Evolutionary conservation across 2,329 filamentous ascomycete species (phyloP), one percentile per base, ranked within the genome.

Genomic region (Colletotrichum incanum): DNA sequence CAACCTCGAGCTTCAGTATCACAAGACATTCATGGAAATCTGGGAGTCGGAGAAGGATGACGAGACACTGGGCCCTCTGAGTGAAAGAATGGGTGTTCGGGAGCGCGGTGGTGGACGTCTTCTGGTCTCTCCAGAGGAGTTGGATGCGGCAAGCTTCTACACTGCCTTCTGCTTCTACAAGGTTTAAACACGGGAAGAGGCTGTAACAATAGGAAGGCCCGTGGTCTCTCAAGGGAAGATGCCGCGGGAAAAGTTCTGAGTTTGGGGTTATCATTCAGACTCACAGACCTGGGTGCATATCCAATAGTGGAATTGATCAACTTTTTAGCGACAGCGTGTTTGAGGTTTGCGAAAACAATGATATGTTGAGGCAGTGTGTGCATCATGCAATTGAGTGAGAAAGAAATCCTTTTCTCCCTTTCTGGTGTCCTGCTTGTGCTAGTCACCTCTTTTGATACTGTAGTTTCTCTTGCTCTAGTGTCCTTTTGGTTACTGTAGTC

Each of bases 131-230:
- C 88, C 93, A 16, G 93, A 97, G 80, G 96, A 99, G 85, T 93
- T 97, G 89, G 95, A 98, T 81, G 96, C 96, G 55, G 94, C 93
- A 14, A 91, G 89, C 77, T 97, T 98, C 79, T 98, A 98, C 79
- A 90, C 97, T 77, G 95, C 94, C 1, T 98, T 98, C 79, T 98
- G 95, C 84, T 98, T 98, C 82, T 97, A 98, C 84, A 98, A 98
- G 86, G 94, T 97, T 56, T 96, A 86, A 31, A 20, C 9, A 39
- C 8, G n/a, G 47, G 28, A 3, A 34, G 18, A 31, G 37, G 18
- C 26, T 59, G 37, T 37, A 26, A 41, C 5, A 14, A 63, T 31
- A 49, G 11, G 8, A 26, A 12, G 34, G 11, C 45, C 26, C 8
- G 16, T 41, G 14, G n/a, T 16, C 2, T 23, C 20, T 28, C 23